Evolutionary conservation across 495 filamentous ascomycete genomes (phyloP).

Genomic region (Penicillium steckii): DNA sequence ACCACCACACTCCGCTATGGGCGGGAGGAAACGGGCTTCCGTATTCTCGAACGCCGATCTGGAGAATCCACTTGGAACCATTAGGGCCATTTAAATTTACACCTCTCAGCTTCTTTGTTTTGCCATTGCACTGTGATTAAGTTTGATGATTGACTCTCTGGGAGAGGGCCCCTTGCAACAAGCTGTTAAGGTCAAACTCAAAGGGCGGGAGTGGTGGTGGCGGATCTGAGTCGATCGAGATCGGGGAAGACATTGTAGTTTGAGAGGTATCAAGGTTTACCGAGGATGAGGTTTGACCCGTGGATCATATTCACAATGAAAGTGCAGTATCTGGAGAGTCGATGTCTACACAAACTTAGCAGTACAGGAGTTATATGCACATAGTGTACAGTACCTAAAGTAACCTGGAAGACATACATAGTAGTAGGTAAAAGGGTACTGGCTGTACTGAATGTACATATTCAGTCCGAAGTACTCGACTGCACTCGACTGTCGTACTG

Average conservation of each 20-base stretch:
- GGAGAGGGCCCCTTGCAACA: not conserved
- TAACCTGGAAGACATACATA: too few relatives aligned
- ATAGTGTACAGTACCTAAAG: too few relatives aligned
- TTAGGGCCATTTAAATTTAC: too few relatives aligned
- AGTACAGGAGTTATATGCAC: too few relatives aligned
- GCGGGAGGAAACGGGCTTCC: not conserved
- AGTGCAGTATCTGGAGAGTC: too few relatives aligned
- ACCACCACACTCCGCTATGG: not conserved
- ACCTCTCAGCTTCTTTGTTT: too few relatives aligned
- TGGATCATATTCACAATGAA: too few relatives aligned
- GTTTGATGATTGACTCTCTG: not conserved
- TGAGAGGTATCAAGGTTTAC: not conserved
- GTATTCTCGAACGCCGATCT: not conserved
- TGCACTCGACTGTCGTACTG: not conserved
- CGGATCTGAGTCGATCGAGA: not conserved
- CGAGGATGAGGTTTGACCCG: not conserved
- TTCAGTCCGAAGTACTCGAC: not conserved
- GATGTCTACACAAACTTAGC: too few relatives aligned
- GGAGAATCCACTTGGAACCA: not conserved
- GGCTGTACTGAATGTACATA: not conserved
- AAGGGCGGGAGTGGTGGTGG: not conserved
- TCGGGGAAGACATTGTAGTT: not conserved
- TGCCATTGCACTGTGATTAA: too few relatives aligned
- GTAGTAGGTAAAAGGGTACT: too few relatives aligned
- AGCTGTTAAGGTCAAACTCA: not conserved